Evolutionary conservation across 2,329 filamentous ascomycete genomes (phyloP).

Genomic region (Stachybotrys chlorohalonatus): DNA sequence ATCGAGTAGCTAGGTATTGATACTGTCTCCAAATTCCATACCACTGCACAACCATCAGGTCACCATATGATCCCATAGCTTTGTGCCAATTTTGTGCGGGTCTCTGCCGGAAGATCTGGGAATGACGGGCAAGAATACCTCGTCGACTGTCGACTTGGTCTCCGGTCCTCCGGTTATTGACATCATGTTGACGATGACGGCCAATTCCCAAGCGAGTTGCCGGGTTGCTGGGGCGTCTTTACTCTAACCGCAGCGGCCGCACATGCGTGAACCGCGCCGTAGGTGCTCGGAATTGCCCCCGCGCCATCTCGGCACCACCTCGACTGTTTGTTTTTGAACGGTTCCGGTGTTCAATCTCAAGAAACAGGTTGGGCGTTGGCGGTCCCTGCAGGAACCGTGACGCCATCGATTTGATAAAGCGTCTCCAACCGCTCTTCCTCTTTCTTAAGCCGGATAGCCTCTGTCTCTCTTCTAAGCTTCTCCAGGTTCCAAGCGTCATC

Average conservation of each 20-base stretch:
- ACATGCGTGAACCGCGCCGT: background rate
- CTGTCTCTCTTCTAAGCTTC: slow-evolving; percentile 76
- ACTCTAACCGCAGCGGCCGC: background rate
- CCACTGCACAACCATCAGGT: no score
- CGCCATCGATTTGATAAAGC: slow-evolving; percentile 9
- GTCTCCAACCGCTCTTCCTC: slow-evolving; percentile 60
- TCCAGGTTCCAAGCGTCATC: slow-evolving; percentile 72
- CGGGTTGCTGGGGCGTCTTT: background rate
- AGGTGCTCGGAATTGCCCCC: slow-evolving; percentile 17
- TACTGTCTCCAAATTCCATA: background rate
- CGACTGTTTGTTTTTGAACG: background rate
- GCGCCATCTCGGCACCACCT: background rate
- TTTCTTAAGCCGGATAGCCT: slow-evolving; percentile 61
- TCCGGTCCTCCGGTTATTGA: background rate
- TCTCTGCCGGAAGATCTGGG: background rate
- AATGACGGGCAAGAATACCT: background rate
- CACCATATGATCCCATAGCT: no score
- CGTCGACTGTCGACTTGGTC: background rate
- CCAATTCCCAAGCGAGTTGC: background rate
- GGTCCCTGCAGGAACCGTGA: background rate
- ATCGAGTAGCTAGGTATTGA: background rate
- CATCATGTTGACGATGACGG: no score
- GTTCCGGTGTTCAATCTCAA: background rate
- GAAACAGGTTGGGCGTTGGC: background rate
- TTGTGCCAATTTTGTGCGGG: no score